Evolutionary conservation across 768 basidiomycete species (phyloP), one percentile per base, ranked within the genome.

Genomic region (Suillus subalutaceus): DNA sequence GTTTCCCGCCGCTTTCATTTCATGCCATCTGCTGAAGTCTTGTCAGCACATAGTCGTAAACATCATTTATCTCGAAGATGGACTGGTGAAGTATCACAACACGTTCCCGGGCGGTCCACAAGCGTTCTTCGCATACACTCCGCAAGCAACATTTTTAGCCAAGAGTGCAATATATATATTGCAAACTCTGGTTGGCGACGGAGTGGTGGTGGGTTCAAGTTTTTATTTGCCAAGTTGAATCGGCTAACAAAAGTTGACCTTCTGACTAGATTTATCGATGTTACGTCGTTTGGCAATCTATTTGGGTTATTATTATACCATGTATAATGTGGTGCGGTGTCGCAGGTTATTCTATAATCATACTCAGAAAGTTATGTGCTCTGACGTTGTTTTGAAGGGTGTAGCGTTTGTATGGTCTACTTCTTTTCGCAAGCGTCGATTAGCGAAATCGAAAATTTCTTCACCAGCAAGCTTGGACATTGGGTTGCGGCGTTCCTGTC

Each of bases 61-160:
- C 61, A 65, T 68, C 55, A 66, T 65, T 4, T 66, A 68, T 26
- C 2, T 72, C 4, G 20, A 68, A 63, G 50, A 66, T 10, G 75
- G 72, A 7, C 65, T 74, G 3, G 66, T 76, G 37, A 37, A 10
- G 37, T 37, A 37, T 37, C 37, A 8, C 9, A 4, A 37, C 9
- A 37, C 57, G 6, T 65, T 63, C 26, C 70, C 68, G 8, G 72
- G 72, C 4, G 74, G 75, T 1, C 72, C 75, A 2, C 4, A 58
- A 9, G 72, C 67, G 2, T 75, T 67, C 62, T 75, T 76, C 55
- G 69, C 67, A 1, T 65, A 71, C 48, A 38, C 63, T 8, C 64
- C 70, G n/a, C 56, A 76, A 50, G 55, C 46, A 6, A 72, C 72
- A 1, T 74, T 73, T 61, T 63, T 75, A 26, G 69, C 69, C 58